These are phyloP conservation scores for Peronospora destructor DNA, from an alignment of 352 stramenopile species.

Conservation along the genomic window DNA sequence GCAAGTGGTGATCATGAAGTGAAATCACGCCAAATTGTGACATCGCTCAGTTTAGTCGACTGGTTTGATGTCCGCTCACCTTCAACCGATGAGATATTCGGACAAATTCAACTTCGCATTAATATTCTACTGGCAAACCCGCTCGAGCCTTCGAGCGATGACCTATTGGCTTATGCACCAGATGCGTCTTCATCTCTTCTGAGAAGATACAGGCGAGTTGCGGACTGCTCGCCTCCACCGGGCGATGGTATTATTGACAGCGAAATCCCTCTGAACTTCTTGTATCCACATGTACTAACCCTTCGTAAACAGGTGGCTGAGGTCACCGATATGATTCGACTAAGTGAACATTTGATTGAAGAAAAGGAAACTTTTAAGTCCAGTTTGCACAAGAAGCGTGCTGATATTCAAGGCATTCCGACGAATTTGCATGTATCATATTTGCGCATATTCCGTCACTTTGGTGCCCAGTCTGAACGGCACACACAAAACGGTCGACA, in stretches of 20 bases:
- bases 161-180: constrained; percentile 9
- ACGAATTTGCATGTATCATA: constrained; percentile 84
- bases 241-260: constrained; percentile 42
- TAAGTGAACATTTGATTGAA: constrained; percentile 53
- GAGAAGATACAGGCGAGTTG: constrained; percentile 30
- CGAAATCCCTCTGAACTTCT: constrained; percentile 59
- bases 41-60: constrained; percentile 63
- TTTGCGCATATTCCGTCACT: constrained; percentile 69
- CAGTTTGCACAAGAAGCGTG: constrained; percentile 72
- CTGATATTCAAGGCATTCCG: constrained; percentile 71
- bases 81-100: constrained; percentile 49
- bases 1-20: constrained; percentile 6
- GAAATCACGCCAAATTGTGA: constrained; percentile 37
- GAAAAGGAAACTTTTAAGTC: constrained; percentile 83
- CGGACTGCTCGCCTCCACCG: constrained; percentile 38
- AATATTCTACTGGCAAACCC: constrained; percentile 67
- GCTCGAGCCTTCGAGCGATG: constrained; percentile 19
- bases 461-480: constrained; percentile 29
- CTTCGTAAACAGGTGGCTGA: constrained; percentile 57
- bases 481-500: constrained; percentile 16
- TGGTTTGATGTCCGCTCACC: constrained; percentile 72
- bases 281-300: constrained; percentile 66
- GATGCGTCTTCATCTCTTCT: constrained; percentile 17
- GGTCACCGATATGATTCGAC: constrained; percentile 60
- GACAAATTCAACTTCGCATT: constrained; percentile 67